These are phyloP conservation scores for Kwoniella bestiolae DNA, from an alignment of 768 basidiomycete species.

Conservation along the genomic window DNA sequence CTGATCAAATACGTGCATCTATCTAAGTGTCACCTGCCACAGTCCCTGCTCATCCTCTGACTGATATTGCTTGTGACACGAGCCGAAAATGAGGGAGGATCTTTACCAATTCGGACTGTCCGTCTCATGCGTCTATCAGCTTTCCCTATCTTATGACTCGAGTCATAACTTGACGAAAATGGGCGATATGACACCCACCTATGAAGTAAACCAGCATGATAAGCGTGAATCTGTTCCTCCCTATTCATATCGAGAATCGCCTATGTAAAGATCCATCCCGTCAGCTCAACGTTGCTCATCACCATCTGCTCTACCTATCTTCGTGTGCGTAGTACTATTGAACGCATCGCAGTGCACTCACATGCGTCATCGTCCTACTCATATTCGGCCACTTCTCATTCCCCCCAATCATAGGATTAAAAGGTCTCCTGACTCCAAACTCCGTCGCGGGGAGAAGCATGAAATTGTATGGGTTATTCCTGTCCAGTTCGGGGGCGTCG, in stretches of 20 bases:
- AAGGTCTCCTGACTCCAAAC: constrained; percentile 48
- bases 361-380: constrained; percentile 53
- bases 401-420: constrained; percentile 33
- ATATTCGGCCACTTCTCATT: constrained; percentile 51
- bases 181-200: background rate
- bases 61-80: too few relatives aligned
- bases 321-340: too few relatives aligned
- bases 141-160: too few relatives aligned
- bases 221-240: constrained; percentile 40
- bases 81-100: too few relatives aligned
- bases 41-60: too few relatives aligned
- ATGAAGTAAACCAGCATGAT: constrained; percentile 13
- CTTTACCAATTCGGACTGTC: constrained; percentile 9
- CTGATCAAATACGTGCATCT: too few relatives aligned
- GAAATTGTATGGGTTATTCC: constrained; percentile 23
- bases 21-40: too few relatives aligned
- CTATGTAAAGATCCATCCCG: constrained; percentile 9
- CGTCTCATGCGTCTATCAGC: too few relatives aligned
- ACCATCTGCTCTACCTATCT: background rate
- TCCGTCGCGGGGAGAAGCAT: constrained; percentile 44
- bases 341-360: constrained; percentile 26
- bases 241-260: constrained; percentile 35
- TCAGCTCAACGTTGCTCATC: background rate
- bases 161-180: too few relatives aligned
- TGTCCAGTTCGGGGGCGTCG: background rate